phyloP scores from a whole-genome alignment of 371 early-diverging fungal genomes.

The Quaeritorhiza haematococci region DNA sequence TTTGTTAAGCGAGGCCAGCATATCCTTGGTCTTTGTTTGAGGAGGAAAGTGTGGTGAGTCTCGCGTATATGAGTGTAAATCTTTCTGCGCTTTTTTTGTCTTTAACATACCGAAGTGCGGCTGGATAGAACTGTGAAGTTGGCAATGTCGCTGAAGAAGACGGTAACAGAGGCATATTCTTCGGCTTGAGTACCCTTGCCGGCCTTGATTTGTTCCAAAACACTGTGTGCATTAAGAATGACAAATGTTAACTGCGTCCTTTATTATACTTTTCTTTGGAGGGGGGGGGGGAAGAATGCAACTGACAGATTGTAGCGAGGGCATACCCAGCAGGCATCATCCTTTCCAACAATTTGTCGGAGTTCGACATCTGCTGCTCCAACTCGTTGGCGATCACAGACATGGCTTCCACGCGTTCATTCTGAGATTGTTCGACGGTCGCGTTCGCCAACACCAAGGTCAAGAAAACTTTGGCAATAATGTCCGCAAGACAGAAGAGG shows the following conservation, averaged over 20 bases:
- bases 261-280: background rate
- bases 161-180: slow-evolving; percentile 22
- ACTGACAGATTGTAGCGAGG: background rate
- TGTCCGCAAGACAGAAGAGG: slow-evolving; percentile 11
- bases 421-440: slow-evolving; percentile 17
- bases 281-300: background rate
- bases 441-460: slow-evolving; percentile 19
- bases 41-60: too few species aligned
- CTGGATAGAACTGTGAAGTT: slow-evolving; percentile 20
- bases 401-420: slow-evolving; percentile 21
- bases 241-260: background rate
- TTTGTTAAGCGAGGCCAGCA: slow-evolving; percentile 29
- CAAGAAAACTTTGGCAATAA: slow-evolving; percentile 28
- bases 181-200: slow-evolving; percentile 20
- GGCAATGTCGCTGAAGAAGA: slow-evolving; percentile 23
- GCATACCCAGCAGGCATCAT: slow-evolving; percentile 31
- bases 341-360: slow-evolving; percentile 27
- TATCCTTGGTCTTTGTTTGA: slow-evolving; percentile 25
- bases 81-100: background rate
- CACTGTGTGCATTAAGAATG: slow-evolving; percentile 1
- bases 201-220: slow-evolving; percentile 20
- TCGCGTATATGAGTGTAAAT: slow-evolving; percentile 1
- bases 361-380: slow-evolving; percentile 23
- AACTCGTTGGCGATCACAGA: slow-evolving; percentile 18
- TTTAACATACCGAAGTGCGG: slow-evolving; percentile 11